Evolutionary conservation across 768 basidiomycete species (phyloP), one percentile per base, ranked within the genome.

Genomic region (Rhodosporidiobolus odoratus): DNA sequence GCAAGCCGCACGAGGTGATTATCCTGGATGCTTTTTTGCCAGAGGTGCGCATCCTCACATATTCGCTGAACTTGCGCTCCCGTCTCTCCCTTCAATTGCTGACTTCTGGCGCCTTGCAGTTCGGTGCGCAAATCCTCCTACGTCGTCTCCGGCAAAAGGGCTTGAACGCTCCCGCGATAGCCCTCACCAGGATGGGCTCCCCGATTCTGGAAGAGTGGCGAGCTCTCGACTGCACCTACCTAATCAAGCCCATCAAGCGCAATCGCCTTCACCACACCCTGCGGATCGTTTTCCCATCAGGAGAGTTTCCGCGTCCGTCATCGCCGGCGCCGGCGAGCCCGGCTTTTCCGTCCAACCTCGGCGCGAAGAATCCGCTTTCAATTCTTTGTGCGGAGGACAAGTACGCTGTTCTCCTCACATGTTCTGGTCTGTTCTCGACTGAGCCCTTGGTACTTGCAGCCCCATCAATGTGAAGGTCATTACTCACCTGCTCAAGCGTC

Each of bases 191-290:
- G 27, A 73, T 73, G 72, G 72, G 72, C 16, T 54, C 57, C 1
- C 72, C 72, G 3, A 73, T 73, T 53, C 62, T 69, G 62, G 72
- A 73, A 19, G 72, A 66, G 57, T 54, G 69, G 56, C 68, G 68
- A 10, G 54, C 56, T 37, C 63, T 68, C 45, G 71, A 67, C 57
- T 72, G 66, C 59, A 59, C 48, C 21, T 69, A 65, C 69, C 63
- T 75, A 35, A 71, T 75, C 67, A 75, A 75, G 62, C 73, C 73
- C 5, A 68, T 75, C 63, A 71, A 71, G 60, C 69, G 69, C 23
- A 75, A 71, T 38, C 69, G 73, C 0, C 67, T 75, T 2, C 66
- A 71, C 35, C 69, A 75, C 64, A 64, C 73, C 21, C 47, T 75
- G 8, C 73, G 73, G 1, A 64, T 65, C 35, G 66, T 71, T 58